Percentiles rank a stretch among this genome's conserved stretches.
Conservation (phyloP, 2,329 filamentous ascomycete species). For the Phoma sp. region DNA sequence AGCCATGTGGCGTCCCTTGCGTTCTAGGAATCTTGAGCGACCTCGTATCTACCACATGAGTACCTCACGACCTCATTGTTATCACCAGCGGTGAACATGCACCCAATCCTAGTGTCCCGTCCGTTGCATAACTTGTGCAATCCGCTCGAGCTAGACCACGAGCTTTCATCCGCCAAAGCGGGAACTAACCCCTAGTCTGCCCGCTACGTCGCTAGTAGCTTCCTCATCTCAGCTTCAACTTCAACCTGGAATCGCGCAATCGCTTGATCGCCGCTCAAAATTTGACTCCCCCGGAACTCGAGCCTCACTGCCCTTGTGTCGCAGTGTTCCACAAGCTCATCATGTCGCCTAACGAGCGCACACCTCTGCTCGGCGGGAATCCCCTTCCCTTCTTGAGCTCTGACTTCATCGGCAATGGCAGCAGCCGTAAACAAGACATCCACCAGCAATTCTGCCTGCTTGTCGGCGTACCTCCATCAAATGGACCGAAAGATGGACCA, state of each 20-base stretch:
- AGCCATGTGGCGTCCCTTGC: conserved; percentile 7
- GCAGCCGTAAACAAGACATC: conserved; percentile 15
- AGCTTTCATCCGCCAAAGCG: conserved; percentile 17
- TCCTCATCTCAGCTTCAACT: neutral
- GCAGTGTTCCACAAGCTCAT: neutral
- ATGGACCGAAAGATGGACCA: conserved; percentile 29
- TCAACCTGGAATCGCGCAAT: conserved; percentile 13
- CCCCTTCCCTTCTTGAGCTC: conserved; percentile 12
- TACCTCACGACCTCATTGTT: neutral
- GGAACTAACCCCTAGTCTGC: conserved; percentile 9
- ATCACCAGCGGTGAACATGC: neutral
- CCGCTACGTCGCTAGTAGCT: conserved; percentile 9
- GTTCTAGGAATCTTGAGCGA: neutral
- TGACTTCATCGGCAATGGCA: conserved; percentile 18
- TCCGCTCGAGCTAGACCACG: conserved; percentile 12
- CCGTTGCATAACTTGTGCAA: conserved; percentile 5
- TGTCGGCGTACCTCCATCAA: conserved; percentile 45
- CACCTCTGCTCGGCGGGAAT: conserved; percentile 14
- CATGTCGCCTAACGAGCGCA: conserved; percentile 16
- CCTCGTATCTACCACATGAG: neutral
- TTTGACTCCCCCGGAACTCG: neutral
- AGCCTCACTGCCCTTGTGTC: neutral
- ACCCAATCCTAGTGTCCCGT: neutral
- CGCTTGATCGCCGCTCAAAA: conserved; percentile 2
- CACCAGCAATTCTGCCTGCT: conserved; percentile 50